phyloP scores from a whole-genome alignment of 2,329 filamentous ascomycete genomes.

The Fusarium aywerte region DNA sequence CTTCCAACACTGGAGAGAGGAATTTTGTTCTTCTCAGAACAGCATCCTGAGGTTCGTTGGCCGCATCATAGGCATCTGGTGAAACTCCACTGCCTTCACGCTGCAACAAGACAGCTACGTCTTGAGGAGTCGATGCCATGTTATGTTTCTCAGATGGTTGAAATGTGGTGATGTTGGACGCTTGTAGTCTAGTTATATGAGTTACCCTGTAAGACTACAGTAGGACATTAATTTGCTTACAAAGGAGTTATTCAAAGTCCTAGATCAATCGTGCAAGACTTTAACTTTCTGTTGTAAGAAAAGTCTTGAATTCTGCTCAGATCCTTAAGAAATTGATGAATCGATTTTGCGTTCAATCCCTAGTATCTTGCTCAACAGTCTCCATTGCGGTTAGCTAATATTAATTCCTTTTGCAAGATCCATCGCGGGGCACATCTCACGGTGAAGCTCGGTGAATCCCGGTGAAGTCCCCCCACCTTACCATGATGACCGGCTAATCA shows the following conservation, averaged over 20 bases:
- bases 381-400: conserved; percentile 4
- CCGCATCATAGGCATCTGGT: conserved; percentile 45
- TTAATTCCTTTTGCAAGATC: not conserved
- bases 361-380: not conserved
- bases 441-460: conserved; percentile 20
- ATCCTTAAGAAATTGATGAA: not conserved
- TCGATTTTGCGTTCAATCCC: not conserved
- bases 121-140: conserved; percentile 50
- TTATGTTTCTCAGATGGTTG: not conserved
- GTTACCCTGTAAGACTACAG: not conserved
- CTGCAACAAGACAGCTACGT: conserved; percentile 53
- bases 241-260: not conserved
- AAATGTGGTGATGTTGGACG: not conserved
- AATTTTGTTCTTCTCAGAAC: conserved; percentile 43
- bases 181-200: not conserved
- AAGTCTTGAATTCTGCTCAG: not conserved
- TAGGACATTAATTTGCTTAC: not conserved
- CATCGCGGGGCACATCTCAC: conserved; percentile 11
- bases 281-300: too few relatives aligned
- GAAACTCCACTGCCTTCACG: conserved; percentile 47
- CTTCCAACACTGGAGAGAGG: conserved; percentile 54
- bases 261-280: not conserved
- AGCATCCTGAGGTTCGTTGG: conserved; percentile 38
- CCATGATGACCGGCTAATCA: conserved; percentile 30
- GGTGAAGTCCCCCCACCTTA: not conserved